These are phyloP conservation scores for Tuber borchii DNA, from an alignment of 495 filamentous ascomycete genomes.

Conservation along the genomic window DNA sequence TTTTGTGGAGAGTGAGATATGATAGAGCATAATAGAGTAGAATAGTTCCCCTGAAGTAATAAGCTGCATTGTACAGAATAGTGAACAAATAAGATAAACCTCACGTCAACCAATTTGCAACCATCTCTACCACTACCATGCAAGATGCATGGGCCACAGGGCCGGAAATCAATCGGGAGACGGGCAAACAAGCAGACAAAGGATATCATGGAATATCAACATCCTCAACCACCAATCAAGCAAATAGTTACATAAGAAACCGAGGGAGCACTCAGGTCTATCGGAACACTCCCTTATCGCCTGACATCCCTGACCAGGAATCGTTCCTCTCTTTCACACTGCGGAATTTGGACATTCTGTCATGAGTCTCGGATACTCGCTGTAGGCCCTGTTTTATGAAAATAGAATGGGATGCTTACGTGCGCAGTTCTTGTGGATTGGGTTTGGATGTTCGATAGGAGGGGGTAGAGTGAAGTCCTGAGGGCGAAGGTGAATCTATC, in stretches of 20 bases:
- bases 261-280: neutral
- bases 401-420: too few relatives aligned
- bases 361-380: too few relatives aligned
- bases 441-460: too few relatives aligned
- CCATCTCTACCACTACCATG: neutral
- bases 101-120: neutral
- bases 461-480: too few relatives aligned
- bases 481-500: too few relatives aligned
- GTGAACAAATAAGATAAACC: neutral
- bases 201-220: neutral
- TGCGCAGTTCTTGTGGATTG: too few relatives aligned
- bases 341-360: too few relatives aligned
- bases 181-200: neutral
- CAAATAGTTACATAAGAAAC: constrained; percentile 3
- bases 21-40: neutral
- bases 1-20: neutral
- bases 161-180: neutral
- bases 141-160: neutral
- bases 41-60: too few relatives aligned
- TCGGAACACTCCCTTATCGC: too few relatives aligned
- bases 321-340: too few relatives aligned
- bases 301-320: too few relatives aligned
- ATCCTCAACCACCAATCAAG: neutral
- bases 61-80: neutral
- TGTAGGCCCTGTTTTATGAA: too few relatives aligned